Conservation (phyloP, 2,329 filamentous ascomycete species). For the Cladosporium sp. region DNA sequence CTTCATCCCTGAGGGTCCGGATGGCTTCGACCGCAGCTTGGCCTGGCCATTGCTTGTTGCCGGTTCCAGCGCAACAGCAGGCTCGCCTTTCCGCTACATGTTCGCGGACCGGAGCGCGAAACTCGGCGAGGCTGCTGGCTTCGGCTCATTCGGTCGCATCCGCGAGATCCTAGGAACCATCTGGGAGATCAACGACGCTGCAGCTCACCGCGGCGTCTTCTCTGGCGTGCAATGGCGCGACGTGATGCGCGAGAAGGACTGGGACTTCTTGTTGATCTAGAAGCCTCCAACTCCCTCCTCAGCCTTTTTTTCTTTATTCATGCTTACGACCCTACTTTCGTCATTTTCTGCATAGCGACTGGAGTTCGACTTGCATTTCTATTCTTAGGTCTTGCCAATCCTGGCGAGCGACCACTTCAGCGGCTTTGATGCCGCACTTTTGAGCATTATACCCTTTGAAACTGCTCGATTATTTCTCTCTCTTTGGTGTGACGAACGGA, state of each 20-base stretch:
- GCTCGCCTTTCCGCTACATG: slow-evolving; percentile 70
- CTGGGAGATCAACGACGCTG: slow-evolving; percentile 71
- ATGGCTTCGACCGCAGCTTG: slow-evolving; percentile 83
- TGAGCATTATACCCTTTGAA: slow-evolving; percentile 20
- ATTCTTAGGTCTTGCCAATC: not conserved
- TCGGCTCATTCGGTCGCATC: slow-evolving; percentile 83
- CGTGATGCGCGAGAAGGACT: slow-evolving; percentile 84
- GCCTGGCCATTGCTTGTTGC: slow-evolving; percentile 91
- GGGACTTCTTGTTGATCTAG: slow-evolving; percentile 88
- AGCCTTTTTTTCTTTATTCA: not conserved
- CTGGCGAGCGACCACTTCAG: not conserved
- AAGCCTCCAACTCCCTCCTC: slow-evolving; percentile 1
- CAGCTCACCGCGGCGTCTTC: slow-evolving; percentile 42
- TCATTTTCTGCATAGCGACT: slow-evolving; percentile 28
- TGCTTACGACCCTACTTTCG: not conserved
- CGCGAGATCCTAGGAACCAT: slow-evolving; percentile 73
- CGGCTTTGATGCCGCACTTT: slow-evolving; percentile 8
- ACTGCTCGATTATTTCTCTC: slow-evolving; percentile 12
- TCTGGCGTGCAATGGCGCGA: slow-evolving; percentile 90
- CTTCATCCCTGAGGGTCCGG: slow-evolving; percentile 73
- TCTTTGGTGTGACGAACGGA: slow-evolving; percentile 4
- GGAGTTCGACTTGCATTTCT: slow-evolving; percentile 20
- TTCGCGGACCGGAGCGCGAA: slow-evolving; percentile 70
- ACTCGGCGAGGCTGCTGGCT: slow-evolving; percentile 71
- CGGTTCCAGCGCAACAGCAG: slow-evolving; percentile 69